phyloP scores from a whole-genome alignment of 768 basidiomycete genomes.

The Lactarius vividus region DNA sequence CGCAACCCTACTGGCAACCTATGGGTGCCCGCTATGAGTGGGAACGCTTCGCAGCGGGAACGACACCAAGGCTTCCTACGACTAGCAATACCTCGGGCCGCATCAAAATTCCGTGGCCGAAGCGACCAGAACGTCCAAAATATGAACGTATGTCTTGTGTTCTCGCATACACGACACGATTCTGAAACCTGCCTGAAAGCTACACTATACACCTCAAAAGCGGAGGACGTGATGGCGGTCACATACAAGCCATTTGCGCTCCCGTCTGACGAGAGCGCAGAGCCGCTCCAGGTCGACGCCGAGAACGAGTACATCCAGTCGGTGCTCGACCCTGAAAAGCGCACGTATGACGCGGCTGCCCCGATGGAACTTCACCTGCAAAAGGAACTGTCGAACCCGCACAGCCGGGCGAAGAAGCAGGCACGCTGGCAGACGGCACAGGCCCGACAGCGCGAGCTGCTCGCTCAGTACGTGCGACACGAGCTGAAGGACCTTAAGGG shows the following conservation, averaged over 20 bases:
- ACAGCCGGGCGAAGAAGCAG: constrained; percentile 80
- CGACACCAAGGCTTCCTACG: constrained; percentile 54
- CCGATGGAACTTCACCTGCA: constrained; percentile 66
- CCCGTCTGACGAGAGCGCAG: constrained; percentile 31
- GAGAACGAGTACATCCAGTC: constrained; percentile 61
- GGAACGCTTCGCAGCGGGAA: constrained; percentile 68
- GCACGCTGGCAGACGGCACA: constrained; percentile 66
- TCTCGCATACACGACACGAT: not conserved
- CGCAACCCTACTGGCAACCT: constrained; percentile 58
- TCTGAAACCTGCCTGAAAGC: constrained; percentile 38
- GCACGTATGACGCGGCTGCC: constrained; percentile 47
- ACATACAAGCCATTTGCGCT: constrained; percentile 69
- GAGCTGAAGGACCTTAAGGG: constrained; percentile 55
- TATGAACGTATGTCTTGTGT: constrained; percentile 44
- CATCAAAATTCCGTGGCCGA: constrained; percentile 70
- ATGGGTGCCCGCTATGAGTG: constrained; percentile 59
- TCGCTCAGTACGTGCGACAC: constrained; percentile 48
- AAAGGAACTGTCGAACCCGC: constrained; percentile 76
- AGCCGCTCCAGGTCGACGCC: constrained; percentile 39
- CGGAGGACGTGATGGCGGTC: constrained; percentile 58
- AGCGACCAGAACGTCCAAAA: constrained; percentile 40
- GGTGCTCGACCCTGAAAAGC: constrained; percentile 40
- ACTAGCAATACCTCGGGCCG: constrained; percentile 29
- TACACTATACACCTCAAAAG: constrained; percentile 60
- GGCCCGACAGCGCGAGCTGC: constrained; percentile 45